Base-by-base conservation (phyloP, 108 stramenopile genomes). In the Nitzschia sp. region DNA sequence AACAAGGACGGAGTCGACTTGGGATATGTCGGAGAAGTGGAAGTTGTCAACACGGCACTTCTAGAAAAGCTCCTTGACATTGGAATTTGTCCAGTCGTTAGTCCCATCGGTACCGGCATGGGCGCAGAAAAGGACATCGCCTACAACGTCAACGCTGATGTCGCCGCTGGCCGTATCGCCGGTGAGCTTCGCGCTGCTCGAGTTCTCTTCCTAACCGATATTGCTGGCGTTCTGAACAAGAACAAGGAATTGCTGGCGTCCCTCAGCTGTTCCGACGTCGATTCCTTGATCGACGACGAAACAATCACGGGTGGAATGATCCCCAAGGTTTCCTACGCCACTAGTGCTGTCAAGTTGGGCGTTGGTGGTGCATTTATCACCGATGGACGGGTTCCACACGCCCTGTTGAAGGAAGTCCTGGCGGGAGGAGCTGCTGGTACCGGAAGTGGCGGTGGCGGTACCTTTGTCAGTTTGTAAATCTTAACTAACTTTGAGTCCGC, bases 111-210 rank as follows among this genome's bases (percentile, higher is more conserved):
- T 33, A 91, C 88, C 53, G 94, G 94, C 24, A 79, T 88, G 17
- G 82, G 75, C 21, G 94, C 90, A 26, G 82, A 81, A 45, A 70
- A 63, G 13, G 80, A 84, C 61, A 68, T 89, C 24, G 88, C 90
- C 46, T 96, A 96, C 83, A 99, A 99, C 78, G 85, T 94, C 77
- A 99, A 99, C 78, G 98, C 98, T 19, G 98, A 99, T 85, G 96
- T 93, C 2, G 97, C 97, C 24, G 98, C 98, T 9, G 96, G 95
- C 33, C 77, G 92, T 27, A 95, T 98, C 64, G 96, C 96, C 13
- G 95, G 92, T 36, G 98, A 95, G 46, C 56, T 97, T 31, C 79
- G 77, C 11, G 96, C 96, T 26, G 78, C 90, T 29, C 82, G 94
- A 11, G 94, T 89, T 36, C 70, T 98, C 70, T 95, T 98, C 66